Evolutionary conservation across 495 filamentous ascomycete genomes (phyloP).

Genomic region (Chaetomium tenue): DNA sequence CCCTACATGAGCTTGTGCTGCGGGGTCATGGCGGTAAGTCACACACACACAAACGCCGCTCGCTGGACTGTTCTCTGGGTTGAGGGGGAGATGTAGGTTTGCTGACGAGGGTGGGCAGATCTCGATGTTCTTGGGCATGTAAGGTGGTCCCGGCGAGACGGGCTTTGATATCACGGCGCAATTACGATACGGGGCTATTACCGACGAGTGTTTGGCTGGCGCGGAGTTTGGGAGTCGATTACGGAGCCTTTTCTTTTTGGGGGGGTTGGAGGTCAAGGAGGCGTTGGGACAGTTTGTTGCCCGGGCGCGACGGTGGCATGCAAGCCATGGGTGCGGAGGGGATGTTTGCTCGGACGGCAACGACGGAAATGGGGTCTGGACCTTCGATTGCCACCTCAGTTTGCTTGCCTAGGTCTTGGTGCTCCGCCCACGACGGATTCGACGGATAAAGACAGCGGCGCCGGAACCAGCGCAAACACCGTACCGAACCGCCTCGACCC

Average conservation of each 20-base stretch:
- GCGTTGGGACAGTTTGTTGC: background rate
- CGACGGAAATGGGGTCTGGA: background rate
- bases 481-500: background rate
- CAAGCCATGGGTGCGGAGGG: background rate
- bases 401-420: background rate
- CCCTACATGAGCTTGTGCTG: conserved; percentile 97
- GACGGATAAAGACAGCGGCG: background rate
- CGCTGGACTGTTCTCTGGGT: too few species aligned
- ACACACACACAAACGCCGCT: too few species aligned
- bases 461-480: background rate
- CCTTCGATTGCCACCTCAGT: background rate
- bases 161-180: background rate
- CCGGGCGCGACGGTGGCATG: background rate
- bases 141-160: background rate
- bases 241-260: background rate
- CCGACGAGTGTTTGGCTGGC: background rate
- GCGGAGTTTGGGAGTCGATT: background rate
- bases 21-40: conserved; percentile 80
- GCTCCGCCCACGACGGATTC: background rate
- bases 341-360: background rate
- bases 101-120: conserved; percentile 12
- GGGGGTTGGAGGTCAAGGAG: background rate
- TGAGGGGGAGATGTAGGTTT: background rate
- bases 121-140: conserved; percentile 23
- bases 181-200: background rate